A percentile compares a stretch with the other conserved stretches of the same genome.
These are phyloP conservation scores for Pythium biforme DNA, from an alignment of 352 stramenopile species.

Conservation along the genomic window DNA sequence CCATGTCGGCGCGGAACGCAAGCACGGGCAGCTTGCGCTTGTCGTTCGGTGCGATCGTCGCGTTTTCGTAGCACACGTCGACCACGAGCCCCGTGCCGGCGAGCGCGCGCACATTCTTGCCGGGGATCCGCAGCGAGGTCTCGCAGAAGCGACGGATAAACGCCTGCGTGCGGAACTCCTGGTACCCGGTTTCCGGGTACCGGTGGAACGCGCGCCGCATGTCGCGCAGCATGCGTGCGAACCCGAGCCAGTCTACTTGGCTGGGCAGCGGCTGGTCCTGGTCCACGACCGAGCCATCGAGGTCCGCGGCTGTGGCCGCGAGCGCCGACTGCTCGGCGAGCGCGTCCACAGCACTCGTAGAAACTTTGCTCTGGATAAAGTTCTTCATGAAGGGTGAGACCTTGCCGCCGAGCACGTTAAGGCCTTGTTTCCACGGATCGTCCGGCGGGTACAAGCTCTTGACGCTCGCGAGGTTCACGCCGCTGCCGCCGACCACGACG, in stretches of 20 bases:
- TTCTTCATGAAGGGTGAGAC: slow-evolving; percentile 62
- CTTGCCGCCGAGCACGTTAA: slow-evolving; percentile 46
- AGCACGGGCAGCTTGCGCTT: slow-evolving; percentile 81
- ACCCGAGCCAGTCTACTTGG: slow-evolving; percentile 62
- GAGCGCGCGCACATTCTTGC: slow-evolving; percentile 67
- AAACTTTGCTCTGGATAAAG: slow-evolving; percentile 41
- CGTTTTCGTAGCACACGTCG: slow-evolving; percentile 84
- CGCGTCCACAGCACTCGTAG: background rate
- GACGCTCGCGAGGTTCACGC: slow-evolving; percentile 12
- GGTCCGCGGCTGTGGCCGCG: slow-evolving; percentile 11
- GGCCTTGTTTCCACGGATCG: slow-evolving; percentile 69
- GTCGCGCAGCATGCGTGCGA: slow-evolving; percentile 67
- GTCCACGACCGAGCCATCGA: slow-evolving; percentile 6
- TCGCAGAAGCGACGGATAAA: slow-evolving; percentile 86
- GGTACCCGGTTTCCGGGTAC: slow-evolving; percentile 91
- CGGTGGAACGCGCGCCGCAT: slow-evolving; percentile 86
- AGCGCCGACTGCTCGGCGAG: slow-evolving; percentile 6
- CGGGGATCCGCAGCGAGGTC: slow-evolving; percentile 71
- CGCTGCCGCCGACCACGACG: slow-evolving; percentile 8
- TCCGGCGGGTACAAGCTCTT: slow-evolving; percentile 63
- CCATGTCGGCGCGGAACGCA: slow-evolving; percentile 95
- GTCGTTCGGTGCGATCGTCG: slow-evolving; percentile 42
- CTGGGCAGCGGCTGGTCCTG: slow-evolving; percentile 15
- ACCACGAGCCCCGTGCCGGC: slow-evolving; percentile 89
- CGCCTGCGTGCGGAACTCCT: slow-evolving; percentile 85